Evolutionary conservation across 78 protist species (phyloP), one percentile per base, ranked within the genome.

Genomic region (Andalucia godoyi): DNA sequence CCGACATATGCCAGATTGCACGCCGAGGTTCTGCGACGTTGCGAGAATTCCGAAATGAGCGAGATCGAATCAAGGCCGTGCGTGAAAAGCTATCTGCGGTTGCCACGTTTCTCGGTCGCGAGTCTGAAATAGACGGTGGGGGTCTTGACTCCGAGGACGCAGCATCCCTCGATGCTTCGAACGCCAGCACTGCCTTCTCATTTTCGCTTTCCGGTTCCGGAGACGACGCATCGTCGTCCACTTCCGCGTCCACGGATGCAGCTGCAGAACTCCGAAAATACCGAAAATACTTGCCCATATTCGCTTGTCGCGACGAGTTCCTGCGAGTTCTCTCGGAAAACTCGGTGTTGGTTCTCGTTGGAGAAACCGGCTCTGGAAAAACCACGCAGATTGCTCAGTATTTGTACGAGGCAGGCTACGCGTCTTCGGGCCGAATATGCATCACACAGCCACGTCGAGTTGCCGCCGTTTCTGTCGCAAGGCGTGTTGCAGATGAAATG

Each of bases 371-470:
- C 27, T 55, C 80, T 18, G 99, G 99, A 36, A 96, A 96, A 62
- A 96, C 98, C 10, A 95, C 99, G 3, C 99, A 96, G 74, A 49
- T 93, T 62, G 80, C 87, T 15, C 97, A 95, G 65, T 89, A 93
- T 50, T 77, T 95, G 39, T 70, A 80, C 72, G 97, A 93, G 61
- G 98, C 47, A 12, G 96, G 96, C 5, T 87, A 82, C 61, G 43
- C 80, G 9, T 40, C 23, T 0, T 30, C 30, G 73, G 97, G 95
- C 15, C 66, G 51, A 51, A 81, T 95, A 49, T 95, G 93, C 21
- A 90, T 95, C 76, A 95, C 98, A 0, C 98, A 95, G 64, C 98
- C 98, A 23, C 80, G 98, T 25, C 88, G 98, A 6, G 96, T 95
- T 21, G 98, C 98, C 2, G 98, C 98, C 38, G 82, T 90, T 60